These are phyloP conservation scores for Plasmodium inui DNA, from an alignment of 169 alveolate genomes.

Conservation along the genomic window DNA sequence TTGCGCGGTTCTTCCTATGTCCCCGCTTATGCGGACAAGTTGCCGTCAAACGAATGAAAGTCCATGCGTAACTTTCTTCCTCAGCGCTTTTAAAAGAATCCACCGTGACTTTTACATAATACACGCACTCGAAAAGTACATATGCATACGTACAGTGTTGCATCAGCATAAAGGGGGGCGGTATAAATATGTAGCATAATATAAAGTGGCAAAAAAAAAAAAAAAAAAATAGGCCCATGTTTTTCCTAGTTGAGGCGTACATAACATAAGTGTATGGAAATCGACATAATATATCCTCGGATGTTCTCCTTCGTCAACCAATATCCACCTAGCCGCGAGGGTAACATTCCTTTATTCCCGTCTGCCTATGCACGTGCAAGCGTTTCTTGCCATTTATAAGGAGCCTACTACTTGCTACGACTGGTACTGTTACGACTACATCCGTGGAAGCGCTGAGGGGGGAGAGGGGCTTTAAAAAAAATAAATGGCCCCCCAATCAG, in stretches of 20 bases:
- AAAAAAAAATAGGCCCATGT: neutral
- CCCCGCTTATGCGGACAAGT: neutral
- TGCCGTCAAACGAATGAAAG: neutral
- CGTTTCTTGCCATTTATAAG: neutral
- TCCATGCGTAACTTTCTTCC: neutral
- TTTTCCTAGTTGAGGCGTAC: neutral
- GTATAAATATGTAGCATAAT: neutral
- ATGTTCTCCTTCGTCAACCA: neutral
- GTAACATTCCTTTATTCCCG: neutral
- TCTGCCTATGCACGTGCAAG: neutral
- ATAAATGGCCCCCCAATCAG: neutral
- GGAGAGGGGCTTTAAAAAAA: neutral
- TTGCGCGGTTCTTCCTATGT: neutral
- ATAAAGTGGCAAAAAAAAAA: neutral
- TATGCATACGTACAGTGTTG: neutral
- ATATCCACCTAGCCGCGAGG: neutral
- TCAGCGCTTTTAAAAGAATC: neutral
- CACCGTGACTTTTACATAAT: slow-evolving; percentile 4
- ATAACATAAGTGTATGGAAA: neutral
- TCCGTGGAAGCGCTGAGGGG: neutral
- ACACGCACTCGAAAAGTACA: neutral
- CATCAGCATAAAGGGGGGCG: neutral
- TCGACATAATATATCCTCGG: neutral
- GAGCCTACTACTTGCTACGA: neutral
- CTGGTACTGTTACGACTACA: neutral